phyloP scores from a whole-genome alignment of 306 rosid genomes.

The Mucuna pruriens region DNA sequence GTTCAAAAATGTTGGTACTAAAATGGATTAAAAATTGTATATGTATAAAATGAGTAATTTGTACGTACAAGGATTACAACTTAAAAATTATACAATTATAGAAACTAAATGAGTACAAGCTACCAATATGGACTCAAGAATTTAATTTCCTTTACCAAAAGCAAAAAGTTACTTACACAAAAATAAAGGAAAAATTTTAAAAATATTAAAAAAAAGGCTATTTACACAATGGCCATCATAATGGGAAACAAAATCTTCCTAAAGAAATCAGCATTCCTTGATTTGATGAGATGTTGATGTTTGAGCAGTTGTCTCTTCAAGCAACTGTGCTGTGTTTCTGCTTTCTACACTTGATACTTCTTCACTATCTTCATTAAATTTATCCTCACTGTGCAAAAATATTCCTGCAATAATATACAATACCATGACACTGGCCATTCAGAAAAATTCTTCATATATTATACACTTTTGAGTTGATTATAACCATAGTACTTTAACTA shows the following conservation, averaged over 20 bases:
- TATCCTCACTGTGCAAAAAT: slow-evolving; percentile 65
- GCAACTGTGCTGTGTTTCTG: slow-evolving; percentile 62
- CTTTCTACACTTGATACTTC: slow-evolving; percentile 35
- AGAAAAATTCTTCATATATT: background rate
- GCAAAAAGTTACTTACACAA: slow-evolving; percentile 35
- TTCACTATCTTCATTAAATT: slow-evolving; percentile 66
- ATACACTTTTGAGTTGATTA: background rate
- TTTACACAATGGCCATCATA: slow-evolving; percentile 41
- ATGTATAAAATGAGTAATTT: no score
- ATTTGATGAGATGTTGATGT: slow-evolving; percentile 39
- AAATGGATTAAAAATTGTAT: no score
- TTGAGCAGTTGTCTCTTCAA: slow-evolving; percentile 45
- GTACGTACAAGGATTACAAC: no score
- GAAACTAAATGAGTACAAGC: background rate
- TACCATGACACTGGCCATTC: background rate
- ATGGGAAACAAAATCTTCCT: background rate
- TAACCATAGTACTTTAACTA: background rate
- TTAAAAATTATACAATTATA: no score
- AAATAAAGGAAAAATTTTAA: background rate
- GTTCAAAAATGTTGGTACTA: no score
- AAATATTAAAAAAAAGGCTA: slow-evolving; percentile 26
- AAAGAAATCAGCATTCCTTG: slow-evolving; percentile 12
- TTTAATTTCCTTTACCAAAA: slow-evolving; percentile 27
- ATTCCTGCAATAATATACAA: slow-evolving; percentile 57
- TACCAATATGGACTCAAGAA: background rate